Base-by-base conservation (phyloP, 192 early-diverging fungal species). In the Coemansia sp. region DNA sequence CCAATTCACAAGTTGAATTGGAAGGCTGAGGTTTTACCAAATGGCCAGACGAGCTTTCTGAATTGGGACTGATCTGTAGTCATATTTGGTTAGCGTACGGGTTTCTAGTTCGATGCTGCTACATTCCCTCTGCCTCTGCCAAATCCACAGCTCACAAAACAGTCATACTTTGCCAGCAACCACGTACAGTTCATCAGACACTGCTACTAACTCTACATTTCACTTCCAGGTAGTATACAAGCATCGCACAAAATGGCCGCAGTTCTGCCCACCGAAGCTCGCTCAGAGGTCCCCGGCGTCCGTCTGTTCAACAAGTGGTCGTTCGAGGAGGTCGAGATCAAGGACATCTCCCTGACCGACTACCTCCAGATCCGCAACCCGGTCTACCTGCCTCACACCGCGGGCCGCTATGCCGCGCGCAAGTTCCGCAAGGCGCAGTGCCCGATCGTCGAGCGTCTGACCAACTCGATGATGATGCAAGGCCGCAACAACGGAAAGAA, bases 401-500 rank as follows among this genome's bases (percentile, higher is more conserved):
- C 95, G 63, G 96, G 96, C 68, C 94, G 96, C 78, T 98, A 95
- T 85, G 94, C 96, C 71, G 80, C 88, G 64, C 94, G 94, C 85
- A 85, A 93, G 82, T 98, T 97, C 89, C 88, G 95, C 74, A 98
- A 98, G 89, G 94, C 94, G 60, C 93, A 94, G 91, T 97, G 95
- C 88, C 96, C 96, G 65, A 90, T 97, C 66, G 93, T 96, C 60
- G 96, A 98, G 91, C 93, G 96, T 81, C 87, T 97, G 62, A 90
- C 92, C 84, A 97, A 97, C 89, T 94, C 95, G 70, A 87, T 98
- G 72, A 98, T 98, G 96, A 96, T 96, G 93, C 92, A 96, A 86
- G 96, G 95, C 65, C 92, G 95, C 72, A 98, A 98, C 92, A 98
- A 95, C 88, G 96, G 95, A 75, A 98, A 98, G 90, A 98, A 98